These are phyloP conservation scores for Gossypium mustelinum DNA, from an alignment of 345 rosid genomes.

Conservation along the genomic window DNA sequence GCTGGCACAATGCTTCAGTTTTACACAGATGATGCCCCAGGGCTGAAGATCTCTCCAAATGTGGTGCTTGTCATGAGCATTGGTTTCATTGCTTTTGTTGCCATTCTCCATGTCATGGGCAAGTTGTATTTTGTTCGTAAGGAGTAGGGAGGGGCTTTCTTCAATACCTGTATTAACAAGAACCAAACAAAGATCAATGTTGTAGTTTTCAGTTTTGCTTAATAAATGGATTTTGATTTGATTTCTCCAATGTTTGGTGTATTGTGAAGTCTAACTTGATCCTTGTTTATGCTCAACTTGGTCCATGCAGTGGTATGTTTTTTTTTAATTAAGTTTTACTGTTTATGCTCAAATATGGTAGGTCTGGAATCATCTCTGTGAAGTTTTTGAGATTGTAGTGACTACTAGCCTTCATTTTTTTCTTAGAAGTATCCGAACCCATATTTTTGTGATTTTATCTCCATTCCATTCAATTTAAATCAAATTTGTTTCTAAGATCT, in stretches of 20 bases:
- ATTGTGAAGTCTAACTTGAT: too few relatives aligned
- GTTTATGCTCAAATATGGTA: too few relatives aligned
- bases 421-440: too few relatives aligned
- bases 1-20: constrained; percentile 88
- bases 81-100: constrained; percentile 90
- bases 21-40: constrained; percentile 85
- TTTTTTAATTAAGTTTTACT: too few relatives aligned
- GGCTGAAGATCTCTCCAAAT: constrained; percentile 83
- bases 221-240: not conserved
- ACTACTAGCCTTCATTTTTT: too few relatives aligned
- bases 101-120: constrained; percentile 80
- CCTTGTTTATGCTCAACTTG: too few relatives aligned
- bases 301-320: too few relatives aligned
- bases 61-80: constrained; percentile 87
- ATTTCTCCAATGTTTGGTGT: not conserved
- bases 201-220: not conserved
- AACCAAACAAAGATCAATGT: not conserved
- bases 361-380: too few relatives aligned
- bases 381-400: too few relatives aligned
- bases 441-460: too few relatives aligned
- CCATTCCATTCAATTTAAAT: too few relatives aligned
- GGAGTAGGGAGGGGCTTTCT: constrained; percentile 27
- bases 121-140: constrained; percentile 65
- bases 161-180: not conserved
- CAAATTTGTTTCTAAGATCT: too few relatives aligned